phyloP scores from a whole-genome alignment of 495 filamentous ascomycete species.

The Penicillium paxilli region DNA sequence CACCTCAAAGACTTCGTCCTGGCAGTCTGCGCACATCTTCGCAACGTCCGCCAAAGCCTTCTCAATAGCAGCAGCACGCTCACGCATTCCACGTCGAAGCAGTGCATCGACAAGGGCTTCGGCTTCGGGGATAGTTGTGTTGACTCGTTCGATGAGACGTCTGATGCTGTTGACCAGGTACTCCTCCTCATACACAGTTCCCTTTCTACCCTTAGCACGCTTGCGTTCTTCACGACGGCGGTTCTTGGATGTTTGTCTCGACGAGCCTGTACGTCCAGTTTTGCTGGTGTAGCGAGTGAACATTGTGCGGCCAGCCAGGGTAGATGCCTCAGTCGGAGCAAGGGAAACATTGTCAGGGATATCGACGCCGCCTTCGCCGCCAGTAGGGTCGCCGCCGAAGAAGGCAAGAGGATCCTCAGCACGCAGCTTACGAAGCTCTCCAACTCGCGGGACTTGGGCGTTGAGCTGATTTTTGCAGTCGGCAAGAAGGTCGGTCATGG shows the following conservation, averaged over 20 bases:
- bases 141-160: constrained; percentile 83
- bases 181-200: constrained; percentile 96
- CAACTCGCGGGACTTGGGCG: constrained; percentile 81
- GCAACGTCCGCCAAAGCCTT: constrained; percentile 68
- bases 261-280: constrained; percentile 71
- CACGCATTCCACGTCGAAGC: constrained; percentile 78
- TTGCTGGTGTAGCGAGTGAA: constrained; percentile 91
- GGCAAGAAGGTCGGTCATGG: constrained; percentile 82
- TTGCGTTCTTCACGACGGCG: constrained; percentile 89
- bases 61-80: constrained; percentile 79
- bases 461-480: constrained; percentile 84
- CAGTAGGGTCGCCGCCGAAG: constrained; percentile 66
- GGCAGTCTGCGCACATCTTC: constrained; percentile 60
- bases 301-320: constrained; percentile 69
- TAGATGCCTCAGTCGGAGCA: constrained; percentile 79
- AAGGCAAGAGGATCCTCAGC: constrained; percentile 77
- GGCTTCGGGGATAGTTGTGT: constrained; percentile 65
- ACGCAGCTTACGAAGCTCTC: constrained; percentile 78
- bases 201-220: constrained; percentile 89
- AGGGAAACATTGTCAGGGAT: constrained; percentile 90
- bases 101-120: constrained; percentile 71
- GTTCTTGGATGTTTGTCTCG: constrained; percentile 79
- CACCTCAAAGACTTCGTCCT: constrained; percentile 67
- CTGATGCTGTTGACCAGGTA: constrained; percentile 86
- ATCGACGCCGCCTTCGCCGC: constrained; percentile 56